These are phyloP conservation scores for Mycena epipterygia DNA, from an alignment of 768 basidiomycete species.

Conservation along the genomic window DNA sequence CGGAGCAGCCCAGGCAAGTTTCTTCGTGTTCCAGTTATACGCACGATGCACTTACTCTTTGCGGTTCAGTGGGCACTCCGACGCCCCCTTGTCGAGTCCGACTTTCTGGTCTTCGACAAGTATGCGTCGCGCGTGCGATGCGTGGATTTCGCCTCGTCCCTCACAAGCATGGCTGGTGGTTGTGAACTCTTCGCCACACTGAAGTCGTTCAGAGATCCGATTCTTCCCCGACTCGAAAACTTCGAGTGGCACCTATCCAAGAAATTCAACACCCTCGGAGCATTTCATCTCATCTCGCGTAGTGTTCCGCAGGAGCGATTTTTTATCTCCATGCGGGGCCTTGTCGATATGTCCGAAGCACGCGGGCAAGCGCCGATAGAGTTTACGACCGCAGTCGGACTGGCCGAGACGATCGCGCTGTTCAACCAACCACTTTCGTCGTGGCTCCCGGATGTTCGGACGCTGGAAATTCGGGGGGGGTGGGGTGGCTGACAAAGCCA, in stretches of 20 bases:
- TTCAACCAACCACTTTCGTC: neutral
- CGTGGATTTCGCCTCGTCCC: no score
- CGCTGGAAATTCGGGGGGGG: neutral
- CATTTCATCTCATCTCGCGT: neutral
- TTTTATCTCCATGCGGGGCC: neutral
- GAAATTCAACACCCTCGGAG: neutral
- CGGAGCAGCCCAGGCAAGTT: neutral
- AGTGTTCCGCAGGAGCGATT: neutral
- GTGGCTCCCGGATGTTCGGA: neutral
- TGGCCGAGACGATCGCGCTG: neutral
- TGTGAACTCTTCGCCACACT: neutral
- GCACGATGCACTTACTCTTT: neutral
- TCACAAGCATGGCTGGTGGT: no score
- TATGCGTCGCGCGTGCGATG: neutral
- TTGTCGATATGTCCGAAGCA: neutral
- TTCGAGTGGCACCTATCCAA: neutral
- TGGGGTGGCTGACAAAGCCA: neutral
- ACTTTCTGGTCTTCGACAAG: conserved; percentile 11
- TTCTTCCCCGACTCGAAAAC: neutral
- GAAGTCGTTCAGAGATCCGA: neutral
- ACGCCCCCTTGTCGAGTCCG: neutral
- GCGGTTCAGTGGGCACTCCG: no score
- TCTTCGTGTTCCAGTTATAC: neutral
- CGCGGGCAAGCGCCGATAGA: neutral
- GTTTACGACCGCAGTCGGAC: neutral